Percentiles rank a stretch among this genome's conserved stretches.
These are phyloP conservation scores for Serendipita vermifera DNA, from an alignment of 768 basidiomycete genomes.

Conservation along the genomic window DNA sequence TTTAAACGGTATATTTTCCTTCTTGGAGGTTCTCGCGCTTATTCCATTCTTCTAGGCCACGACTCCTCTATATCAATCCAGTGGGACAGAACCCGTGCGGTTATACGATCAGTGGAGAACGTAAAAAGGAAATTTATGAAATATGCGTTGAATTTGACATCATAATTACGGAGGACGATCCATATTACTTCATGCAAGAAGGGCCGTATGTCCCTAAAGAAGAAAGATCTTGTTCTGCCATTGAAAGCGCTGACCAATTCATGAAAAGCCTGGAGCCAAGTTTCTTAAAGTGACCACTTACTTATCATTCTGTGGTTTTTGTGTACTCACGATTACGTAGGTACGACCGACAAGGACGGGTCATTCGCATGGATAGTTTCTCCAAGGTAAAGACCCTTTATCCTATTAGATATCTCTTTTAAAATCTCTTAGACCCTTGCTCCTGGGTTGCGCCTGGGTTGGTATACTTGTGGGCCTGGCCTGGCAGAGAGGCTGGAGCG, in stretches of 20 bases:
- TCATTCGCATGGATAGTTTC: conserved; percentile 71
- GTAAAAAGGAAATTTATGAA: conserved; percentile 73
- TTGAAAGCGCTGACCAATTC: conserved; percentile 31
- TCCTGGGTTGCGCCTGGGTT: conserved; percentile 66
- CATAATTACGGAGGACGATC: conserved; percentile 75
- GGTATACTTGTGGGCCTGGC: conserved; percentile 61
- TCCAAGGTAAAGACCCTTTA: conserved; percentile 39
- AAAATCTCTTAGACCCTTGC: conserved; percentile 37
- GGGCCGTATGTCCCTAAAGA: conserved; percentile 38
- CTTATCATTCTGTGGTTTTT: background rate
- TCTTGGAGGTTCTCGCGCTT: background rate
- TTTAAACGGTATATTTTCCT: conserved; percentile 36
- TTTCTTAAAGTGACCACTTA: conserved; percentile 36
- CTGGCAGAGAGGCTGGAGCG: conserved; percentile 68
- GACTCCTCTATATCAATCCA: conserved; percentile 61
- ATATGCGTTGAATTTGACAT: conserved; percentile 70
- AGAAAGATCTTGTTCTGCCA: conserved; percentile 17
- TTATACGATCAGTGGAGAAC: conserved; percentile 41
- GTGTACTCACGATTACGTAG: conserved; percentile 20
- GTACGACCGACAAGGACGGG: conserved; percentile 67
- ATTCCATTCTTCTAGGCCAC: conserved; percentile 34
- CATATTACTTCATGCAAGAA: conserved; percentile 64
- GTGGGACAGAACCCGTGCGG: conserved; percentile 82
- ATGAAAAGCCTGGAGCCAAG: conserved; percentile 46
- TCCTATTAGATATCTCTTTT: background rate